Percentiles rank a stretch among this genome's conserved stretches.
Evolutionary conservation across 768 basidiomycete genomes (phyloP).

Genomic region (Psilocybe cyanescens): DNA sequence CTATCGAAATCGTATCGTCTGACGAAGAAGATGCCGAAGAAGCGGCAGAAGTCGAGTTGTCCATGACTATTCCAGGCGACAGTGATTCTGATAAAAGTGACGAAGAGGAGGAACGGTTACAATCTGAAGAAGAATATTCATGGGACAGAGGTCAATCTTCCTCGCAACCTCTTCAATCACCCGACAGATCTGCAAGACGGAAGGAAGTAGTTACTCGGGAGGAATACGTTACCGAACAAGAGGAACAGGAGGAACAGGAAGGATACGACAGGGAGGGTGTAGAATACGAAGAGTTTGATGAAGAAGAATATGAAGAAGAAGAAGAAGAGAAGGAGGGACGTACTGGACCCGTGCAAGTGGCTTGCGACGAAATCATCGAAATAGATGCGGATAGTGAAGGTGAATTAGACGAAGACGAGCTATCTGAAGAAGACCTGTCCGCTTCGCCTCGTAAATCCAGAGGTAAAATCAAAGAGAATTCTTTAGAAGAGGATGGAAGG

Average conservation of each 20-base stretch:
- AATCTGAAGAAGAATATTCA: constrained; percentile 14
- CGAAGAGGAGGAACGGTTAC: constrained; percentile 21
- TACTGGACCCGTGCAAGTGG: constrained; percentile 12
- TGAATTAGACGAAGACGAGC: not conserved
- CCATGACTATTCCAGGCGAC: constrained; percentile 25
- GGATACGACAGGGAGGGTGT: constrained; percentile 23
- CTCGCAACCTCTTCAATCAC: constrained; percentile 7
- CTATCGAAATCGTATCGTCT: constrained; percentile 48
- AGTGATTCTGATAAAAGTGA: constrained; percentile 33
- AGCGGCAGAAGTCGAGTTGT: constrained; percentile 26
- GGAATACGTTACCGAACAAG: constrained; percentile 27
- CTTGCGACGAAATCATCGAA: constrained; percentile 1
- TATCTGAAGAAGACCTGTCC: not conserved
- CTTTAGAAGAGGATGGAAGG: not conserved
- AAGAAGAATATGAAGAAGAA: constrained; percentile 21
- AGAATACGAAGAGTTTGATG: constrained; percentile 21
- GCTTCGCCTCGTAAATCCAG: not conserved
- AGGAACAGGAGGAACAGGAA: constrained; percentile 21
- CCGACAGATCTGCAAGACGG: constrained; percentile 11
- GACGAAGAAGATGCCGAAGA: constrained; percentile 37
- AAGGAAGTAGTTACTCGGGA: constrained; percentile 23
- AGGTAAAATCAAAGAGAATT: not conserved
- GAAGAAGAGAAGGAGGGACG: constrained; percentile 14
- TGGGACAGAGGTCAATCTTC: constrained; percentile 20
- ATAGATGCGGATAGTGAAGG: not conserved